A percentile compares a stretch with the other conserved stretches of the same genome.
Conservation (phyloP, 140 eudicot species). For the Oenanthe javanica region DNA sequence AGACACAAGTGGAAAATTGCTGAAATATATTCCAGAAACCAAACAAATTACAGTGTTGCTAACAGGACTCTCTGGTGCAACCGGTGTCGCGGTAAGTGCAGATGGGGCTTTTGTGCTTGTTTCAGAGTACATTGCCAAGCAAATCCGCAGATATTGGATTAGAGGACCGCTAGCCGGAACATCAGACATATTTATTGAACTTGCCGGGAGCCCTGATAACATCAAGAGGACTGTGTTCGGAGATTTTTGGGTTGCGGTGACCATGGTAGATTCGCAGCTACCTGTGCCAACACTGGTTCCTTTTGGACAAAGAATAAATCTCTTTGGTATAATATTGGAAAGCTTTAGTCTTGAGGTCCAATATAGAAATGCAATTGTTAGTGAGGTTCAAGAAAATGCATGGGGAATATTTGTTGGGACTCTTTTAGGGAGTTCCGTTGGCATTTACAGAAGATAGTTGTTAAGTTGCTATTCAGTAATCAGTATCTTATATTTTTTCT, state of each 20-base stretch:
- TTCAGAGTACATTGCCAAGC: slow-evolving; percentile 13
- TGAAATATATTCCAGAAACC: slow-evolving; percentile 24
- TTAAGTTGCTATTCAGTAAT: not conserved
- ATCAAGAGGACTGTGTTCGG: slow-evolving; percentile 4
- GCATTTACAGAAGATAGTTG: not conserved
- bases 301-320: slow-evolving; percentile 21
- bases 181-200: slow-evolving; percentile 6
- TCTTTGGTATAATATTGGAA: not conserved
- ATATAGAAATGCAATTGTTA: not conserved
- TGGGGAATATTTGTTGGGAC: not conserved
- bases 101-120: slow-evolving; percentile 24
- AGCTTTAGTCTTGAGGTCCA: not conserved
- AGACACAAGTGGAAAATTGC: slow-evolving; percentile 18
- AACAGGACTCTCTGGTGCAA: slow-evolving; percentile 18
- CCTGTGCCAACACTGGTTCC: slow-evolving; percentile 1
- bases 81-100: slow-evolving; percentile 22
- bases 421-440: not conserved
- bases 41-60: slow-evolving; percentile 16
- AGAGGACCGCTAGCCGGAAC: slow-evolving; percentile 17
- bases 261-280: not conserved
- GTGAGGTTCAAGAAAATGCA: slow-evolving; percentile 12
- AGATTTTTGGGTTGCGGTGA: slow-evolving; percentile 27
- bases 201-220: slow-evolving; percentile 19
- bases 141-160: slow-evolving; percentile 19
- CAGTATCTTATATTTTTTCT: no score